Evolutionary conservation across 2,329 filamentous ascomycete genomes (phyloP), one percentile per base, ranked within the genome.

Genomic region (Lachnellula occidentalis): DNA sequence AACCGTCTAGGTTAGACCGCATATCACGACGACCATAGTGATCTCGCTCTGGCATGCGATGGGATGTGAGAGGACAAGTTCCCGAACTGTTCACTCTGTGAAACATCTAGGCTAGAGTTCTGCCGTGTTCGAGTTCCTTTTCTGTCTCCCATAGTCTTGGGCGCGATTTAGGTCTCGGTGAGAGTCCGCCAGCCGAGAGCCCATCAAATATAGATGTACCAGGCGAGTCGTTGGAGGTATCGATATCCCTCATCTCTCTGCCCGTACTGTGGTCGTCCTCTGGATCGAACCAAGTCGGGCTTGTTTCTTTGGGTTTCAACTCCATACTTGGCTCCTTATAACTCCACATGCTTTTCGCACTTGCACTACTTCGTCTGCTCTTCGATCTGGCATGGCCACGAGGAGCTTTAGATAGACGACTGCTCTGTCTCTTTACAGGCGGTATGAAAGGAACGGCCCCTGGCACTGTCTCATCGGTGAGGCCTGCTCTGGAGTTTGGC

Each of bases 381-480:
- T 67, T 68, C 43, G 64, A 58, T 39, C 66, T 54, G 8, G 45
- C 17, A 58, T 68, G 67, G 24, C 64, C 58, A 5, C 60, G 62
- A 37, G 59, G 58, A 41, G 62, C 51, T 53, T 84, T 85, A 39
- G 77, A 76, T 4, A 83, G 68, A 17, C 80, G 76, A 4, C 79
- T 79, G 3, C 75, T 72, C 14, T 79, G 76, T 11, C 79, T 76
- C 66, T 76, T 82, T 1, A 78, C 72, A 11, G 73, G 71, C 7
- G 76, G 69, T 31, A 86, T 67, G 59, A 82, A 86, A 3, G 83
- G 80, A 45, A 78, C 77, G 55, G 80, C 82, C 34, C 83, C 82
- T 5, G 82, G 81, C 2, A 85, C 67, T 1, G 76, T 69, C 61
- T 85, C 80, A 58, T 86, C 82, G 2, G 83, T 86, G 5, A 86